Evolutionary conservation across 805 yeast genomes (phyloP), one percentile per base, ranked within the genome.

Genomic region (Pichia membranifaciens): DNA sequence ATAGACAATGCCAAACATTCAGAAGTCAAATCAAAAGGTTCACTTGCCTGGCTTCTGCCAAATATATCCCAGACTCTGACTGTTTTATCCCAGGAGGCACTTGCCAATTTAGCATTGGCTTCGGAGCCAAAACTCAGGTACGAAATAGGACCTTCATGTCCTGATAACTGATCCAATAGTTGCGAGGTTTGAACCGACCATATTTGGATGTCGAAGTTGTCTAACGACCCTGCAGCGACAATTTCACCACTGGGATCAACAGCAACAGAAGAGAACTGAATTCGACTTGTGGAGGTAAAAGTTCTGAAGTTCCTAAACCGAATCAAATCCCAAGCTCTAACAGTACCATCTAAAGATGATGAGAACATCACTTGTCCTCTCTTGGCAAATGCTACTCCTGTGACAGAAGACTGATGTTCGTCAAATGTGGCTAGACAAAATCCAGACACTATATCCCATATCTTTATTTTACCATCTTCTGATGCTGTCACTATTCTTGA

Each of bases 131-230:
- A 91, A 10, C 91, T 79, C 36, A 93, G 71, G 54, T 88, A 81
- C 1, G 96, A 87, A 3, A 93, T 82, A 1, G 99, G 99, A 2
- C 96, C 99, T 57, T 86, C 95, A 66, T 93, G 99, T 10, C 99
- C 99, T 5, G 90, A 71, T 43, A 93, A 71, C 15, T 87, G 76
- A 60, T 93, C 99, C 46, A 93, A 75, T 41, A 93, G 70, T 62
- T 90, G 96, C 1, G 95, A 84, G 0, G 97, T 90, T 70, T 93
- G 98, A 1, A 93, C 97, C 5, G 96, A 87, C 99, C 99, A 93
- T 31, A 93, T 88, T 60, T 86, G 90, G 50, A 93, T 86, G 49
- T 87, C 96, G 66, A 82, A 93, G 52, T 83, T 84, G 60, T 90
- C 96, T 38, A 82, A 72, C 3, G 96, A 86, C 2, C 96, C 96